phyloP scores from a whole-genome alignment of 495 filamentous ascomycete genomes.

The Penicillium taxi region DNA sequence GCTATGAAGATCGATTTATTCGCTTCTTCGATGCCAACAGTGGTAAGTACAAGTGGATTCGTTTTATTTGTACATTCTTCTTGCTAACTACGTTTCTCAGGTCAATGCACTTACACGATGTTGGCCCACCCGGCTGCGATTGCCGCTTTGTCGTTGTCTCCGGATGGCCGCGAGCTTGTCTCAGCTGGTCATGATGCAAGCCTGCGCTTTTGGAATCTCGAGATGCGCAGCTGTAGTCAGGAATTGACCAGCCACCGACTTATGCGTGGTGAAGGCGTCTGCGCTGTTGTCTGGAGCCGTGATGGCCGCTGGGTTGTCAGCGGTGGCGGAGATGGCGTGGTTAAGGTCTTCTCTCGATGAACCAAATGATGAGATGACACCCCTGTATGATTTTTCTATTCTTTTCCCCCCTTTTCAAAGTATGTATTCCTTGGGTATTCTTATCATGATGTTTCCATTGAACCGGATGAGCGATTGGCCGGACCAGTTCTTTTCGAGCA shows the following conservation, averaged over 20 bases:
- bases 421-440: conserved; percentile 18
- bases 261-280: conserved; percentile 93
- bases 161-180: conserved; percentile 88
- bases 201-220: conserved; percentile 94
- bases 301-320: conserved; percentile 92
- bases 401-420: conserved; percentile 11
- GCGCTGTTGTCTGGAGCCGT: conserved; percentile 84
- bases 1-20: conserved; percentile 92
- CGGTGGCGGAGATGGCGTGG: conserved; percentile 91
- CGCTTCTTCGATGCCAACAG: conserved; percentile 97
- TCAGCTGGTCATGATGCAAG: conserved; percentile 92
- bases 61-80: neutral
- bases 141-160: conserved; percentile 79
- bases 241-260: conserved; percentile 84
- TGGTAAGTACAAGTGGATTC: conserved; percentile 57
- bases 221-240: conserved; percentile 87
- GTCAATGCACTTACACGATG: conserved; percentile 99
- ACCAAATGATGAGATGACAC: conserved; percentile 18
- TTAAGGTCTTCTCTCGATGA: conserved; percentile 82
- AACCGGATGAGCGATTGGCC: conserved; percentile 39
- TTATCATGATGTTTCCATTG: conserved; percentile 30
- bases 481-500: conserved; percentile 31
- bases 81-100: conserved; percentile 45
- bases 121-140: conserved; percentile 90
- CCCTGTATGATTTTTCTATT: conserved; percentile 31